These are phyloP conservation scores for Trichoderma brevicompactum DNA, from an alignment of 2,329 filamentous ascomycete genomes.

Conservation along the genomic window DNA sequence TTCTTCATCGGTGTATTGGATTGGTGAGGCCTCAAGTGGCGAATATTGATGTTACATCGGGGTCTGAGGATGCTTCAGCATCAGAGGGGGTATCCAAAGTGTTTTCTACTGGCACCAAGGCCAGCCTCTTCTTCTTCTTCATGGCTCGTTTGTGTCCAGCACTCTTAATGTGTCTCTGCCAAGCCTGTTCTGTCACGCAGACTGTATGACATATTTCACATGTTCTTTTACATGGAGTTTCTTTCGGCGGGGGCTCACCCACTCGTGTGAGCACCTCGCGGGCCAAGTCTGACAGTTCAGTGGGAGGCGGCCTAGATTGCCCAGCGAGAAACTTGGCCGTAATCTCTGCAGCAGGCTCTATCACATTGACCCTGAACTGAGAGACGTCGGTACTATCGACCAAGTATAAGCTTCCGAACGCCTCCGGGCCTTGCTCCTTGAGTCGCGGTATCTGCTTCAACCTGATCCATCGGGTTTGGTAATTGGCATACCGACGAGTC, in stretches of 20 bases:
- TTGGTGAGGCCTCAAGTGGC: slow-evolving; percentile 8
- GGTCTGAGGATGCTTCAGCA: slow-evolving; percentile 21
- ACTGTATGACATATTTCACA: slow-evolving; percentile 77
- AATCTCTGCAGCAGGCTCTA: slow-evolving; percentile 65
- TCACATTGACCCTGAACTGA: slow-evolving; percentile 66
- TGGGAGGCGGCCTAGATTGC: slow-evolving; percentile 56
- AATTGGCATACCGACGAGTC: slow-evolving; percentile 84
- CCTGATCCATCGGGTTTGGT: slow-evolving; percentile 85
- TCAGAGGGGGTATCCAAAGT: slow-evolving; percentile 7
- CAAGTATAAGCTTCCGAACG: slow-evolving; percentile 68
- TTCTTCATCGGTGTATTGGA: neutral
- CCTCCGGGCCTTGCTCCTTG: slow-evolving; percentile 55
- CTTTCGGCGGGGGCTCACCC: slow-evolving; percentile 51
- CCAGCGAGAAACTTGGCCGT: slow-evolving; percentile 66
- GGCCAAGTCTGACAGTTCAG: slow-evolving; percentile 53
- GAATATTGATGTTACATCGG: slow-evolving; percentile 23
- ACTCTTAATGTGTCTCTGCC: slow-evolving; percentile 47
- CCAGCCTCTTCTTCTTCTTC: slow-evolving; percentile 45
- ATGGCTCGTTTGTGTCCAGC: slow-evolving; percentile 42
- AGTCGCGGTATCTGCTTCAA: slow-evolving; percentile 77
- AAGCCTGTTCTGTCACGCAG: slow-evolving; percentile 58
- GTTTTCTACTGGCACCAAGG: slow-evolving; percentile 42
- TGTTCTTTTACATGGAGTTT: slow-evolving; percentile 60
- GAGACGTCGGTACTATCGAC: slow-evolving; percentile 76
- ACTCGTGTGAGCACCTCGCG: slow-evolving; percentile 59